These are phyloP conservation scores for Cutaneotrichosporon dermatis DNA, from an alignment of 1,284 basidiomycete genomes.

Conservation along the genomic window DNA sequence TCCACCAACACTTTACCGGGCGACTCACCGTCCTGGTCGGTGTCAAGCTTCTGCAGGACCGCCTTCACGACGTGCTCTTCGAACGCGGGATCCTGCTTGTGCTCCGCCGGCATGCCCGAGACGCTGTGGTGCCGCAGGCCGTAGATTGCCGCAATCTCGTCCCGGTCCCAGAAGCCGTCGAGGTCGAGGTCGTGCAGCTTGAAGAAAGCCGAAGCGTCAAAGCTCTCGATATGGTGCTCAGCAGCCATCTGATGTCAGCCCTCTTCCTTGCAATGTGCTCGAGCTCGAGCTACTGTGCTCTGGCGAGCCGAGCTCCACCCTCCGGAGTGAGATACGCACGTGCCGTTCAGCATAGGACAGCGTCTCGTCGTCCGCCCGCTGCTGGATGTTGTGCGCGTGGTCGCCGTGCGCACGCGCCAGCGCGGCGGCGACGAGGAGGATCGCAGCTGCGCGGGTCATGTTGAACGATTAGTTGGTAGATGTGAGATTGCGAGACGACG, in stretches of 20 bases:
- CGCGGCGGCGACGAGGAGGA: constrained; percentile 16
- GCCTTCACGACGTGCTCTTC: constrained; percentile 74
- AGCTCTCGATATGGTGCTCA: constrained; percentile 49
- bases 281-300: background rate
- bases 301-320: background rate
- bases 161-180: constrained; percentile 67
- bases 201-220: constrained; percentile 49
- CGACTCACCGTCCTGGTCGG: constrained; percentile 61
- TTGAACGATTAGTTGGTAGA: background rate
- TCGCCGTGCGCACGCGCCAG: constrained; percentile 35
- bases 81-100: constrained; percentile 51
- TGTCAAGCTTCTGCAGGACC: constrained; percentile 72
- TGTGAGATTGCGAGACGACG: too few relatives aligned
- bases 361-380: constrained; percentile 21
- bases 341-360: constrained; percentile 54
- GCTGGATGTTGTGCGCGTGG: constrained; percentile 12
- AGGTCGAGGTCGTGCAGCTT: constrained; percentile 81
- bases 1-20: too few relatives aligned
- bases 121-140: constrained; percentile 94
- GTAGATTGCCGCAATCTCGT: constrained; percentile 85
- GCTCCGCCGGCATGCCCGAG: constrained; percentile 68
- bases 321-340: constrained; percentile 48
- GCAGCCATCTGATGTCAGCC: constrained; percentile 40
- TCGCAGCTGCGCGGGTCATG: constrained; percentile 11
- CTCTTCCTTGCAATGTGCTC: background rate